Evolutionary conservation across 176 grass and related monocot genomes (phyloP), one percentile per base, ranked within the genome.

Genomic region (Bolboschoenus planiculmis): DNA sequence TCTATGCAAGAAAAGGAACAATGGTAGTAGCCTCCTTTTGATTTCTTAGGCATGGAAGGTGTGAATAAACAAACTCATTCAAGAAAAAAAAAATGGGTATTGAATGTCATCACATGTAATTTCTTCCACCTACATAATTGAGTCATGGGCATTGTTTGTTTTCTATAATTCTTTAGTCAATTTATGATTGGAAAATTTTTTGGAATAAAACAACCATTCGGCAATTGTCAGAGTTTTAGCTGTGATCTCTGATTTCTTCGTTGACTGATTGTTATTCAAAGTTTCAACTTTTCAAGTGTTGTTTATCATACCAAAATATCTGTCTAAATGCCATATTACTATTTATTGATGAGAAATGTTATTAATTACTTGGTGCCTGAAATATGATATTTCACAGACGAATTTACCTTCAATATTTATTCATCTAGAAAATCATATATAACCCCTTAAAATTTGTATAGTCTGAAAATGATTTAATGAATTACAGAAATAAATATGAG

Each of bases 131-230:
- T 18, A 65, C 35, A 60, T 46, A 20, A 65, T 82, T 82, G 53
- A 82, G 56, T 82, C 79, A 82, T 82, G 79, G 56, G 56, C 56
- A 61, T 82, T 47, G 78, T 65, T 82, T 82, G 79, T 82, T 54
- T n/a, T 60, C 13, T 65, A 47, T 59, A 9, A 44, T 82, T 64
- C 23, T 62, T 62, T 44, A 65, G 57, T 82, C 79, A 82, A 82
- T 58, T 43, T 39, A 58, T 24, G 54, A 4, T 60, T 59, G 51
- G 78, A 80, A 80, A 60, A 60, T 57, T 42, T 39, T 13, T 24
- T 53, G 50, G 31, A 60, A 40, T 60, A 42, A 60, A 60, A 80
- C 7, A 79, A 47, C 11, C 71, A 13, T 75, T 42, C 3, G 50
- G 43, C 44, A 75, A 50, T 7, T 50, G 26, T 62, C 56, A 62